Percentiles rank a stretch among this genome's conserved stretches.
phyloP scores from a whole-genome alignment of 306 rosid genomes.

The Spatholobus suberectus region DNA sequence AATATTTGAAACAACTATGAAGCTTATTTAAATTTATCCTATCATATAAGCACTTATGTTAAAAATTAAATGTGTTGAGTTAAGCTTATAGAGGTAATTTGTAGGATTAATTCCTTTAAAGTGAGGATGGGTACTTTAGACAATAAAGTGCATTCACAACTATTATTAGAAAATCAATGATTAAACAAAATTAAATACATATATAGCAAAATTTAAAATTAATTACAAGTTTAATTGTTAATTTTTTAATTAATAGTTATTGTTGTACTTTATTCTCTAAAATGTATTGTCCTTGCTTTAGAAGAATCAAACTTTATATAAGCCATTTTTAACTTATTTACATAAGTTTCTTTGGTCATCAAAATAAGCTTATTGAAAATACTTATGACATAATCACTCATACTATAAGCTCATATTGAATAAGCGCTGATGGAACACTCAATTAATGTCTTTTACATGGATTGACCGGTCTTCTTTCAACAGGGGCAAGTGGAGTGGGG shows the following conservation, averaged over 20 bases:
- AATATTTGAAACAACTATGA: neutral
- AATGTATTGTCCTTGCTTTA: neutral
- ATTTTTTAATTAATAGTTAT: neutral
- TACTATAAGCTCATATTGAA: neutral
- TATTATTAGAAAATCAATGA: too few species aligned
- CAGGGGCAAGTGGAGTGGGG: conserved; percentile 72
- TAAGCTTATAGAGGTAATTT: neutral
- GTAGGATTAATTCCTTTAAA: too few species aligned
- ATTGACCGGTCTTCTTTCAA: neutral
- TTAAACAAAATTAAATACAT: too few species aligned
- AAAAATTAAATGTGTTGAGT: neutral
- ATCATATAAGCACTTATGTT: too few species aligned
- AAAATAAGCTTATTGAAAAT: neutral
- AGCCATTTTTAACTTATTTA: neutral
- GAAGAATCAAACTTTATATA: neutral
- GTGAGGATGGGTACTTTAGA: neutral
- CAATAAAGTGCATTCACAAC: neutral
- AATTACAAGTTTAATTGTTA: too few species aligned
- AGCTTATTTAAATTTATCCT: neutral
- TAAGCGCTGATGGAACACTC: neutral
- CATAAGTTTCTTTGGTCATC: neutral
- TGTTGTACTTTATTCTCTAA: neutral
- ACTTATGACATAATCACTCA: neutral
- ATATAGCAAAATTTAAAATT: too few species aligned
- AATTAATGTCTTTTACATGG: conserved; percentile 18